Evolutionary conservation across 2,329 filamentous ascomycete species (phyloP), one percentile per base, ranked within the genome.

Genomic region (Alternaria novae-zelandiae): DNA sequence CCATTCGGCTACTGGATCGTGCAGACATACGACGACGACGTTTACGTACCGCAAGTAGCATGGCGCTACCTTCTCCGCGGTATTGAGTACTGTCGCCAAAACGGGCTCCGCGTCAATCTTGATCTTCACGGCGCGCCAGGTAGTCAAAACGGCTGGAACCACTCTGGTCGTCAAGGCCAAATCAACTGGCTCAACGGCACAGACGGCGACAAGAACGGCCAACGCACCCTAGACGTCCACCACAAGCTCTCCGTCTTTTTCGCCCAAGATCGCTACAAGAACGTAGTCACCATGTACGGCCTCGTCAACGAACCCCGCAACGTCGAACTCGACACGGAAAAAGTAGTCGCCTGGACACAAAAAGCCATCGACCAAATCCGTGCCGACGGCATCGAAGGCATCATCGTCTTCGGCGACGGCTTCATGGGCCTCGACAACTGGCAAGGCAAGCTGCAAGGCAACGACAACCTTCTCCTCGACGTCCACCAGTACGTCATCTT

Each of bases 401-500:
- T 90, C 32, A 83, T 98, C 60, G 90, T 96, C 43, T 96, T 99
- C 74, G 95, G 94, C 59, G 96, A 99, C 80, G 96, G 96, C 23
- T 99, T 99, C 84, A 88, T 96, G 82, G 95, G 95, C 11, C 87
- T 98, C 5, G 86, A 86, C 69, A 95, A 96, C 75, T 99, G 96
- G 96, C 90, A 97, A 78, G 93, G 92, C 44, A 86, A 91, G 78
- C 87, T 98, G 70, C 87, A 91, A 70, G 85, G 86, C 21, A 87
- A 91, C 75, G 85, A 90, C 50, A 87, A 90, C 67, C 84, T 98
- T 68, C 87, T 97, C 17, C 88, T 99, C n/a, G 96, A 99, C 81
- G 96, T 96, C 41, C 96, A 99, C 82, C 95, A 98, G 80, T 99
- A 99, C 80, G 93, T 97, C 75, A 97, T 97, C 80, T 99, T 99